These are phyloP conservation scores for Manihot esculenta DNA, from an alignment of 441 rosid species.

Conservation along the genomic window DNA sequence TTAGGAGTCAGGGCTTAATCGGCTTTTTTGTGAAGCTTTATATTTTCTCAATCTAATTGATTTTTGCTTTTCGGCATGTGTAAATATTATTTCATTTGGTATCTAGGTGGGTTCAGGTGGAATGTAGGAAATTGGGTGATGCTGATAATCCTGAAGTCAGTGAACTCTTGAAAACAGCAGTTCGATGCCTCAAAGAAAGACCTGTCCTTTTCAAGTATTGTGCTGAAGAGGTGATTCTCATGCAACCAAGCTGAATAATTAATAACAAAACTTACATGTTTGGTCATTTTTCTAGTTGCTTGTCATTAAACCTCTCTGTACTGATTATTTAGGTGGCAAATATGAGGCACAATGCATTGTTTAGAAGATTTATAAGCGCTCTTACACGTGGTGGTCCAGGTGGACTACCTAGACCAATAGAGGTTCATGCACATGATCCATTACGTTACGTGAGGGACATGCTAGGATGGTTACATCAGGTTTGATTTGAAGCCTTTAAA, in stretches of 20 bases:
- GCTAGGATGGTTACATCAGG: slow-evolving; percentile 99
- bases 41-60: background rate
- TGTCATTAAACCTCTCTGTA: slow-evolving; percentile 6
- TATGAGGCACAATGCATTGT: slow-evolving; percentile 90
- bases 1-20: no score
- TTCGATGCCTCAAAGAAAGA: slow-evolving; percentile 86
- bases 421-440: slow-evolving; percentile 99
- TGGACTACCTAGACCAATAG: slow-evolving; percentile 97
- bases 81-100: slow-evolving; percentile 20
- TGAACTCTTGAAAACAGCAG: slow-evolving; percentile 79
- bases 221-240: slow-evolving; percentile 88
- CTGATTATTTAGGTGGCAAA: slow-evolving; percentile 72
- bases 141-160: slow-evolving; percentile 87
- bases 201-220: slow-evolving; percentile 97
- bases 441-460: slow-evolving; percentile 94
- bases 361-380: slow-evolving; percentile 96
- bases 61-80: slow-evolving; percentile 5
- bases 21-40: background rate
- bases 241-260: slow-evolving; percentile 15
- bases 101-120: slow-evolving; percentile 97
- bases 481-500: slow-evolving; percentile 27
- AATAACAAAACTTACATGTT: background rate
- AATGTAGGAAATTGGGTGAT: slow-evolving; percentile 94
- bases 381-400: slow-evolving; percentile 99
- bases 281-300: slow-evolving; percentile 13